Percentiles rank a stretch among this genome's conserved stretches.
These are phyloP conservation scores for Umbelopsis vinacea DNA, from an alignment of 192 early-diverging fungal genomes.

Conservation along the genomic window DNA sequence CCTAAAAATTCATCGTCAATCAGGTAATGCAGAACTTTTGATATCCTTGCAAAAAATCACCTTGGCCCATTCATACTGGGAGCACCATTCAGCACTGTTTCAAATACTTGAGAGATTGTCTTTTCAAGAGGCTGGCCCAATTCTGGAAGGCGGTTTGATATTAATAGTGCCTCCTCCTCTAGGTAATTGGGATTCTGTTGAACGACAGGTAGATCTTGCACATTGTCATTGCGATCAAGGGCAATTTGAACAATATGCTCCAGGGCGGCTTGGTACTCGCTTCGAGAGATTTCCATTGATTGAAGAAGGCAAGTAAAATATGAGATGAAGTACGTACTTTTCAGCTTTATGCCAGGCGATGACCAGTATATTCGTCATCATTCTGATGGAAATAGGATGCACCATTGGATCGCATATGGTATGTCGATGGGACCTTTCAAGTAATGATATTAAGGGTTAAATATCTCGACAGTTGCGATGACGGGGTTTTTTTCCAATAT, in stretches of 20 bases:
- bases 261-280: not conserved
- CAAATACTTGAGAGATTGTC: not conserved
- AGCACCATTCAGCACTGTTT: not conserved
- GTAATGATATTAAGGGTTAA: too few relatives aligned
- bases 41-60: not conserved
- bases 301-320: too few relatives aligned
- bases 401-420: too few relatives aligned
- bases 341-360: too few relatives aligned
- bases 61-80: not conserved
- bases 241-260: not conserved
- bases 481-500: too few relatives aligned
- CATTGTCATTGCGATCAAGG: not conserved
- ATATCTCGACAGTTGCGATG: too few relatives aligned
- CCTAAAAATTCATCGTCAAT: conserved; percentile 23
- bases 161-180: not conserved
- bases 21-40: not conserved
- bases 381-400: too few relatives aligned
- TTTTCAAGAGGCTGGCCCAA: not conserved
- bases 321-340: too few relatives aligned
- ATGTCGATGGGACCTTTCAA: too few relatives aligned
- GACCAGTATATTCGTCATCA: too few relatives aligned
- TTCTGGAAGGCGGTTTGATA: not conserved
- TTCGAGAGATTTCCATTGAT: not conserved
- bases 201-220: not conserved
- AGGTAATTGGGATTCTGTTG: not conserved